These are phyloP conservation scores for Akanthomyces muscarius DNA, from an alignment of 2,329 filamentous ascomycete species.

Conservation along the genomic window DNA sequence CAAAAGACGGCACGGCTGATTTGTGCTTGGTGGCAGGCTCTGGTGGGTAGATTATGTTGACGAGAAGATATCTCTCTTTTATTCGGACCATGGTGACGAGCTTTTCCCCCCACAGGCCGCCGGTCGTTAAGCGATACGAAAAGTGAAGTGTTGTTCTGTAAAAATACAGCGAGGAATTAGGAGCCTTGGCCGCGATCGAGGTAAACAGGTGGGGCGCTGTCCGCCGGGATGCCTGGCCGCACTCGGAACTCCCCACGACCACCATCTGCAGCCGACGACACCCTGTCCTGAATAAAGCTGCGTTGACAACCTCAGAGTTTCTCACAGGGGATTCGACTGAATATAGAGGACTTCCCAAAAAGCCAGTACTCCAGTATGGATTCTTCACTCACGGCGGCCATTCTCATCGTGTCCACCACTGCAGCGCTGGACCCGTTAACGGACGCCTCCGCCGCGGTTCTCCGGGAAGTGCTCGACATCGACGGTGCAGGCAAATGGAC, in stretches of 20 bases:
- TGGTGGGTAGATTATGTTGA: conserved; percentile 85
- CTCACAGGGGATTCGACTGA: background rate
- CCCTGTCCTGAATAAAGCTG: background rate
- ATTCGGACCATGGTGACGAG: conserved; percentile 76
- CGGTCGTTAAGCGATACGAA: background rate
- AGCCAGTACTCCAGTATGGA: conserved; percentile 17
- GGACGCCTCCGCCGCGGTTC: conserved; percentile 65
- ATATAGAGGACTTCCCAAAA: background rate
- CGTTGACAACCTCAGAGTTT: background rate
- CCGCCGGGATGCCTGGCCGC: background rate
- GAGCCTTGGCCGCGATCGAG: background rate
- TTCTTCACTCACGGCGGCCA: conserved; percentile 61
- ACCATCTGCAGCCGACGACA: background rate
- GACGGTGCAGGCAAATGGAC: conserved; percentile 70
- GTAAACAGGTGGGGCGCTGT: conserved; percentile 1
- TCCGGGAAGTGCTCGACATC: conserved; percentile 65
- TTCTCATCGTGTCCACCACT: conserved; percentile 89
- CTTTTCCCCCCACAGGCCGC: too few relatives aligned
- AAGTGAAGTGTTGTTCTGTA: background rate
- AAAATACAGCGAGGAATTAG: background rate
- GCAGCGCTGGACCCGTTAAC: conserved; percentile 74
- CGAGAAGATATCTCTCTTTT: conserved; percentile 93
- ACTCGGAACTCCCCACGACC: background rate
- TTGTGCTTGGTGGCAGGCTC: conserved; percentile 36
- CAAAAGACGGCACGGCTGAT: conserved; percentile 50